phyloP scores from a whole-genome alignment of 345 rosid genomes.

The Populus tremula region DNA sequence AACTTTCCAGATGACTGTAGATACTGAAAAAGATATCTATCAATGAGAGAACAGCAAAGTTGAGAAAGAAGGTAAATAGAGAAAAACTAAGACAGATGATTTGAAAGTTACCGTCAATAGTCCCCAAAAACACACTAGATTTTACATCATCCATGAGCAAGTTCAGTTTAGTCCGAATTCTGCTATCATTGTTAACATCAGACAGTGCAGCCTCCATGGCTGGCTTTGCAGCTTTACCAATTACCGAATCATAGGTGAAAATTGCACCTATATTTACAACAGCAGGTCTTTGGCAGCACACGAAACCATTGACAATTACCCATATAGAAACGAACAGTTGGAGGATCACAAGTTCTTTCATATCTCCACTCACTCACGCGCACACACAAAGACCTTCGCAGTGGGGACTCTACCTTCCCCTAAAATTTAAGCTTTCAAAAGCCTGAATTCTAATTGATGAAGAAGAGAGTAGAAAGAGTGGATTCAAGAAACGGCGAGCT shows the following conservation, averaged over 20 bases:
- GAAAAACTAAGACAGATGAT: not conserved
- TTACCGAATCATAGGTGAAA: conserved; percentile 64
- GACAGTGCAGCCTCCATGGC: conserved; percentile 63
- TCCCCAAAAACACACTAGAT: conserved; percentile 69
- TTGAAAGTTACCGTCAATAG: conserved; percentile 50
- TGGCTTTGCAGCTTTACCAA: conserved; percentile 72
- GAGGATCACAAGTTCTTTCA: not conserved
- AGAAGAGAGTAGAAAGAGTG: not conserved
- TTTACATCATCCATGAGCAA: conserved; percentile 45
- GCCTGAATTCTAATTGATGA: too few relatives aligned
- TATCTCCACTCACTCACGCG: not conserved
- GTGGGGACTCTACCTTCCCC: not conserved
- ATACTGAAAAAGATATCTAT: too few relatives aligned
- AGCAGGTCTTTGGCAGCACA: conserved; percentile 37
- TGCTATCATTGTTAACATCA: conserved; percentile 54
- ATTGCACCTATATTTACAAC: conserved; percentile 65
- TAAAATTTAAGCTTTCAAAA: not conserved
- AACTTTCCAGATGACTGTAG: too few relatives aligned
- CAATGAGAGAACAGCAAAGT: not conserved
- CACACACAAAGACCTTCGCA: not conserved
- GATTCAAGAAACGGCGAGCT: not conserved
- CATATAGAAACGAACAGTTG: conserved; percentile 13
- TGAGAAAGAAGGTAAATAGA: not conserved
- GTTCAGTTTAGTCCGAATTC: conserved; percentile 48
- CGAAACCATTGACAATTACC: conserved; percentile 21